Conservation (phyloP, 345 rosid genomes). For the Syzygium aqueum region DNA sequence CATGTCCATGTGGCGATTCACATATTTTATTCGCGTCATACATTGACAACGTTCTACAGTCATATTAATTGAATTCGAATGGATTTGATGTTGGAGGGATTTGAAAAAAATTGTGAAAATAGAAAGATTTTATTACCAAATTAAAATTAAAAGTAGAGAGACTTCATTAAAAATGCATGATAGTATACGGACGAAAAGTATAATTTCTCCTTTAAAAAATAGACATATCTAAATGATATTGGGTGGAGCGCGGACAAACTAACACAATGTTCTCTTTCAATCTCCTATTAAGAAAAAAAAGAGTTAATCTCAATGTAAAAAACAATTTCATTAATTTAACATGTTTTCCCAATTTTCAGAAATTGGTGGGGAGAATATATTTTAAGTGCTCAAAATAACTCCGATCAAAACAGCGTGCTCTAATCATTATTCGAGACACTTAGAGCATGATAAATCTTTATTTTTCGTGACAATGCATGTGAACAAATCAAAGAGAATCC, state of each 20-base stretch:
- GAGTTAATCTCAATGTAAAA: not conserved
- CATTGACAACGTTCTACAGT: fast-evolving
- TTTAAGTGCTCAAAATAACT: not conserved
- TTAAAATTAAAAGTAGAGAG: not conserved
- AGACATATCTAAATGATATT: not conserved
- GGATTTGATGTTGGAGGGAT: not conserved
- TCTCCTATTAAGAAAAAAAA: not conserved
- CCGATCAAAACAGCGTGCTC: fast-evolving
- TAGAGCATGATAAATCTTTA: not conserved
- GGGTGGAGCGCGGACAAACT: not conserved
- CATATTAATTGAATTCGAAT: not conserved
- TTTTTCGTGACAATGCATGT: not conserved
- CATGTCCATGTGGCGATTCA: not conserved
- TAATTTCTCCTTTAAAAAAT: not conserved
- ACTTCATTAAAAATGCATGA: not conserved
- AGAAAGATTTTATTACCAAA: not conserved
- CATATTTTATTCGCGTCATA: not conserved
- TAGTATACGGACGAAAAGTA: not conserved
- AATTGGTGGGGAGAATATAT: not conserved
- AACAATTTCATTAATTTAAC: not conserved
- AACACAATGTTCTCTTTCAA: not conserved
- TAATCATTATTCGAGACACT: not conserved
- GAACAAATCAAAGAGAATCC: not conserved
- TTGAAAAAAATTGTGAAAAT: not conserved
- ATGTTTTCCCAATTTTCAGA: not conserved